Percentiles rank a stretch among this genome's conserved stretches.
These are phyloP conservation scores for Lentinula edodes DNA, from an alignment of 768 basidiomycete species.

Conservation along the genomic window DNA sequence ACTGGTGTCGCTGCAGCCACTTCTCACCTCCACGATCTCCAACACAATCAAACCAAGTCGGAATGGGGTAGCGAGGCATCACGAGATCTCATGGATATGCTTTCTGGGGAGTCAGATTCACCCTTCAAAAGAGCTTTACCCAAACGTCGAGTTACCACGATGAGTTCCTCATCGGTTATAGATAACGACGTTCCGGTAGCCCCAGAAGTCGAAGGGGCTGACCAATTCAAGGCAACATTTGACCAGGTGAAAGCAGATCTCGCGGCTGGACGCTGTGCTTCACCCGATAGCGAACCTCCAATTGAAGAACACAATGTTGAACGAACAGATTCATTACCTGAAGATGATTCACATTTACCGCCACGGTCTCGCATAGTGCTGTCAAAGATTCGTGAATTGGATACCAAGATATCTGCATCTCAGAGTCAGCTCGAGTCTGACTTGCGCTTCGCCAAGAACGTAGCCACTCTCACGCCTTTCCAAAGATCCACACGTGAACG, in stretches of 20 bases:
- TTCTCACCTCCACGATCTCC: slow-evolving; percentile 72
- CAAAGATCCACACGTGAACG: slow-evolving; percentile 78
- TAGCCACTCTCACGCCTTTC: slow-evolving; percentile 85
- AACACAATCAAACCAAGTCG: slow-evolving; percentile 25
- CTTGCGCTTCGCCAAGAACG: slow-evolving; percentile 71
- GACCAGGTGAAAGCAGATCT: slow-evolving; percentile 84
- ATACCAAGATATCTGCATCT: slow-evolving; percentile 46
- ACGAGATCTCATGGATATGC: slow-evolving; percentile 36
- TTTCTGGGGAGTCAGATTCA: slow-evolving; percentile 23
- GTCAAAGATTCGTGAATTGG: slow-evolving; percentile 60
- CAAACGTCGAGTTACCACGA: slow-evolving; percentile 24
- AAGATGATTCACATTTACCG: slow-evolving; percentile 26
- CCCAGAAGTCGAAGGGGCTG: slow-evolving; percentile 54
- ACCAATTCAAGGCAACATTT: slow-evolving; percentile 77
- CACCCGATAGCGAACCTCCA: slow-evolving; percentile 17
- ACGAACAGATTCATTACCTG: neutral
- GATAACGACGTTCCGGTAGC: slow-evolving; percentile 42
- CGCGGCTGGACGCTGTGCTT: slow-evolving; percentile 42
- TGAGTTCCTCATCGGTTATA: slow-evolving; percentile 22
- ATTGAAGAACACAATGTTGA: neutral
- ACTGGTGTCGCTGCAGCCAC: slow-evolving; percentile 84
- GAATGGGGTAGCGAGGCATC: slow-evolving; percentile 41
- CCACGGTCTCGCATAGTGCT: slow-evolving; percentile 56
- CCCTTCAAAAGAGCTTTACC: slow-evolving; percentile 16
- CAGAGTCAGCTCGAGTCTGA: slow-evolving; percentile 61